Conservation (phyloP, 495 filamentous ascomycete genomes). For the Penicillium arizonense region DNA sequence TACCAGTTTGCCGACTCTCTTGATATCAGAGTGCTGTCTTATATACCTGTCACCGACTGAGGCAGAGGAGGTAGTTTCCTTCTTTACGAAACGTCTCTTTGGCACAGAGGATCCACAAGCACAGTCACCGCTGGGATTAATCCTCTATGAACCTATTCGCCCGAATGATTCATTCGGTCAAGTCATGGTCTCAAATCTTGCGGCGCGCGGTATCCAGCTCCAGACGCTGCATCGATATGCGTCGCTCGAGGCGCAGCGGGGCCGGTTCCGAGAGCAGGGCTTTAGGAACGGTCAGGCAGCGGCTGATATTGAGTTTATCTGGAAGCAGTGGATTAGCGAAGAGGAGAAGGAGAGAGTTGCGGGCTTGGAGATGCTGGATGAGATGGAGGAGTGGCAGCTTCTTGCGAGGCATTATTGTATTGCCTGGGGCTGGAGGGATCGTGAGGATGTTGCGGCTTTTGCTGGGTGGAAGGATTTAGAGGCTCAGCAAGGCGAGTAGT, state of each 20-base stretch:
- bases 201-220: constrained; percentile 77
- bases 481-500: constrained; percentile 23
- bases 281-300: constrained; percentile 56
- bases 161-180: constrained; percentile 82
- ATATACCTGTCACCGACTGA: constrained; percentile 71
- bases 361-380: constrained; percentile 82
- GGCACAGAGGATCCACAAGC: background rate
- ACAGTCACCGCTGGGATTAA: constrained; percentile 50
- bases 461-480: constrained; percentile 37
- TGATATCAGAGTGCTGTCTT: constrained; percentile 93
- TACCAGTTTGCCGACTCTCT: constrained; percentile 65
- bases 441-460: constrained; percentile 29
- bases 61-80: constrained; percentile 62
- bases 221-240: constrained; percentile 76
- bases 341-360: constrained; percentile 81
- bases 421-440: constrained; percentile 75
- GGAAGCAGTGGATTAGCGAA: constrained; percentile 66
- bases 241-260: constrained; percentile 61
- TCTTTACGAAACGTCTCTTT: constrained; percentile 59
- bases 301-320: constrained; percentile 70
- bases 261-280: constrained; percentile 60
- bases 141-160: constrained; percentile 88
- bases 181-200: constrained; percentile 89
- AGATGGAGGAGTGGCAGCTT: constrained; percentile 92
- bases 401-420: constrained; percentile 88